A percentile compares a stretch with the other conserved stretches of the same genome.
phyloP scores from a whole-genome alignment of 106 monocot genomes.

The Alisma plantagoaquatica region DNA sequence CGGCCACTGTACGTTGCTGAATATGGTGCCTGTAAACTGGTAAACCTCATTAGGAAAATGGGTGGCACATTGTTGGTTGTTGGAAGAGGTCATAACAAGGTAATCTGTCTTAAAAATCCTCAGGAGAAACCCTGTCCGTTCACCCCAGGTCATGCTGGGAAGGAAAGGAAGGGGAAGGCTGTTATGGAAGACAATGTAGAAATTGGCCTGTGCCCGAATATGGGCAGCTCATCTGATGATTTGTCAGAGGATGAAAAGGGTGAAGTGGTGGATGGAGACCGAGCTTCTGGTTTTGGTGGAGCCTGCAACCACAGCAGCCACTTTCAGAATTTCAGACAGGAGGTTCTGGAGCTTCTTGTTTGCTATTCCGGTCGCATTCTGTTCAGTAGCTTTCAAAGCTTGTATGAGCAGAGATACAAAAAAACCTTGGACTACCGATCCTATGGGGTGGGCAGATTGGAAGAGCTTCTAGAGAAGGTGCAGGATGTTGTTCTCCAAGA shows the following conservation, averaged over 20 bases:
- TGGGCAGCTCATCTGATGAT: slow-evolving; percentile 48
- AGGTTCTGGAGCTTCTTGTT: slow-evolving; percentile 82
- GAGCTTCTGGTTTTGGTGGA: slow-evolving; percentile 1
- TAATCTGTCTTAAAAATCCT: slow-evolving; percentile 39
- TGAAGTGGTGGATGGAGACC: slow-evolving; percentile 13
- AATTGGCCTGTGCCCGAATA: slow-evolving; percentile 12
- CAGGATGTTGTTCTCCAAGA: slow-evolving; percentile 58
- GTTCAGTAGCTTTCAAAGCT: slow-evolving; percentile 30
- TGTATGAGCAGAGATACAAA: slow-evolving; percentile 76
- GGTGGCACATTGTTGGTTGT: slow-evolving; percentile 39
- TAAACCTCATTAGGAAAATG: slow-evolving; percentile 61
- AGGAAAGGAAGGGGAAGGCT: slow-evolving; percentile 31
- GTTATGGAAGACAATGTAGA: slow-evolving; percentile 15
- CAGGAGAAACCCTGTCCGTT: slow-evolving; percentile 16
- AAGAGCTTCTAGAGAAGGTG: slow-evolving; percentile 64
- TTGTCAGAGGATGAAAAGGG: slow-evolving; percentile 35
- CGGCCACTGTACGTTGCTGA: slow-evolving; percentile 59
- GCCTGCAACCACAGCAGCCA: slow-evolving; percentile 14
- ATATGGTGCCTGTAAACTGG: slow-evolving; percentile 68
- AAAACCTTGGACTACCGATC: slow-evolving; percentile 41
- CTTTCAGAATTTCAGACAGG: slow-evolving; percentile 41
- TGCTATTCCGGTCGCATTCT: slow-evolving; percentile 65
- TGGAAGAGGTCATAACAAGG: slow-evolving; percentile 51
- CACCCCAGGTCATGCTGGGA: slow-evolving; percentile 23
- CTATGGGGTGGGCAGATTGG: slow-evolving; percentile 54